Base-by-base conservation (phyloP, 1,284 basidiomycete species). In the Apiotrichum sp. region DNA sequence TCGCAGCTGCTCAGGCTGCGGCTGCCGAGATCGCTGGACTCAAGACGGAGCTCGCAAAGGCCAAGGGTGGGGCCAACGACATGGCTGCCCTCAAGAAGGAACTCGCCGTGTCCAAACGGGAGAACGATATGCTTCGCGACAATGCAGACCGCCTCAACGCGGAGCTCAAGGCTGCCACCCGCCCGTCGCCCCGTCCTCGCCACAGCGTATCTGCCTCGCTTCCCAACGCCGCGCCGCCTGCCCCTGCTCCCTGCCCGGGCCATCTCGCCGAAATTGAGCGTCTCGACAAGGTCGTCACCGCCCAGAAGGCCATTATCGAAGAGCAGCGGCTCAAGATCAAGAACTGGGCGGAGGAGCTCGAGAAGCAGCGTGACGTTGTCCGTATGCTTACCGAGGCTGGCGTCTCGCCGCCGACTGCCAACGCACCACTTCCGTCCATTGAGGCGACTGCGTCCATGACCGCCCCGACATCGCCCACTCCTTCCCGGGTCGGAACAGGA, bases 251-350 rank as follows among this genome's bases (percentile, higher is more conserved):
- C 22, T 48, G 47, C 29, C 47, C 47, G 2, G 47, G 35, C 1
- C 47, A 48, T 9, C 14, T n/a, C 7, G 47, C 35, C 35, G 69
- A 74, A 52, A 67, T 74, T 43, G 65, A 68, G 13, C 52, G 65
- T 45, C 62, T 75, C 52, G 73, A 74, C 58, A 72, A 68, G 60
- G 67, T 75, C 9, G 66, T 77, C 34, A 67, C 69, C 35, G 64
- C 66, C 22, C 70, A 74, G 56, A 65, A 72, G 58, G 63, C 54
- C 4, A 61, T 74, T 32, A 75, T 75, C 35, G 67, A 68, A 10
- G 71, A 74, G 50, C 68, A 75, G 59, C 59, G 68, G 50, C 64
- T 63, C 57, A 74, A 72, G 65, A 72, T 77, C 39, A 61, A 64
- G 48, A 57, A 64, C 40, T 77, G 73, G 73, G 62, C 67, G n/a